These are phyloP conservation scores for Coemansia erecta DNA, from an alignment of 192 early-diverging fungal genomes.

Conservation along the genomic window DNA sequence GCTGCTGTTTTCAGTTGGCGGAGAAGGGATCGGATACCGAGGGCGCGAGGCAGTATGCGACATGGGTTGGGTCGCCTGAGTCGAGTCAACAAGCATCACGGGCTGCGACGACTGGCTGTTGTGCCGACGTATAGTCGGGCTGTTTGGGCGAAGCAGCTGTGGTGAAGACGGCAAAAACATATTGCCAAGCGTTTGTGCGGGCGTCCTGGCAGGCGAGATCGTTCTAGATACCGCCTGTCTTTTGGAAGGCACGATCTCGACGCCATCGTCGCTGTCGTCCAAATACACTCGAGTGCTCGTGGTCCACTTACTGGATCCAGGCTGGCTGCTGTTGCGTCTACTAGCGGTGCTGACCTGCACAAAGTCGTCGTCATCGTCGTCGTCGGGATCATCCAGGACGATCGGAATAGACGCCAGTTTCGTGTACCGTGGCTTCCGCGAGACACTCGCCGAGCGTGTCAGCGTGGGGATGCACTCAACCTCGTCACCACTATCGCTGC, in stretches of 20 bases:
- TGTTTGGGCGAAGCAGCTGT: conserved; percentile 28
- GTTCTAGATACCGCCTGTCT: not conserved
- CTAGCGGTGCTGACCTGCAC: not conserved
- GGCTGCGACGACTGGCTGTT: conserved; percentile 16
- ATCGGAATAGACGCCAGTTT: not conserved
- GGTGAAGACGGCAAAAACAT: conserved; percentile 35
- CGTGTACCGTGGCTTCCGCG: not conserved
- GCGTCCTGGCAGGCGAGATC: not conserved
- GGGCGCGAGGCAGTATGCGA: too few relatives aligned
- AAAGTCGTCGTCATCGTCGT: conserved; percentile 32
- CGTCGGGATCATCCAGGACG: conserved; percentile 1
- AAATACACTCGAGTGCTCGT: not conserved
- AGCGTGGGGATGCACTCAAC: conserved; percentile 19
- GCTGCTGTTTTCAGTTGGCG: not conserved
- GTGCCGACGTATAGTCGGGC: conserved; percentile 36
- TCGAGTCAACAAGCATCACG: conserved; percentile 13
- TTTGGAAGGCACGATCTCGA: not conserved
- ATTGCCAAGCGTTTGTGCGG: not conserved
- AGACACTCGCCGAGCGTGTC: conserved; percentile 3
- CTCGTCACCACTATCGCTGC: conserved; percentile 22
- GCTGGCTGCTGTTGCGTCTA: not conserved
- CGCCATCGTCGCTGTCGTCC: not conserved
- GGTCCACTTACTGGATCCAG: not conserved
- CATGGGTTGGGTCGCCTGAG: conserved; percentile 7
- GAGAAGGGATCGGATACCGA: not conserved